Percentiles rank a stretch among this genome's conserved stretches.
Evolutionary conservation across 495 filamentous ascomycete species (phyloP).

Genomic region (Penicillium manginii): DNA sequence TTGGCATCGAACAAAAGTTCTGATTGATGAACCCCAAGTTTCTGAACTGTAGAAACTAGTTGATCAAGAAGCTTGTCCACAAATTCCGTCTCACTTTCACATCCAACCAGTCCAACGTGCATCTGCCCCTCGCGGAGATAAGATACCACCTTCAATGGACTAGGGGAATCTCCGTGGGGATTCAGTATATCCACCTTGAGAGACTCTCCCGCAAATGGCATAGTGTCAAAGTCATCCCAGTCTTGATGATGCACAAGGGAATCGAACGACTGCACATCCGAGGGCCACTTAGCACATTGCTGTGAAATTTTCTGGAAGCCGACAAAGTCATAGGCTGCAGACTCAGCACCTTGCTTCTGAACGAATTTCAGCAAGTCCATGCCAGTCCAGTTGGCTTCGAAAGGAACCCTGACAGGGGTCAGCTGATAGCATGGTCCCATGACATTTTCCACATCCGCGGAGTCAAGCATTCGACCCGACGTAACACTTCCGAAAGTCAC

Average conservation of each 20-base stretch:
- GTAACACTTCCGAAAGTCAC: slow-evolving; percentile 65
- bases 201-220: slow-evolving; percentile 40
- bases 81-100: slow-evolving; percentile 31
- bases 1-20: slow-evolving; percentile 17
- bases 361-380: slow-evolving; percentile 40
- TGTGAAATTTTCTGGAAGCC: slow-evolving; percentile 36
- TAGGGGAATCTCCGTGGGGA: slow-evolving; percentile 42
- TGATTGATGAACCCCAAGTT: slow-evolving; percentile 18
- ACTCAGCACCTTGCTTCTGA: slow-evolving; percentile 36
- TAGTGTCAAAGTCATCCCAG: slow-evolving; percentile 43
- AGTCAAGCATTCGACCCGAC: slow-evolving; percentile 51
- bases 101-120: slow-evolving; percentile 43
- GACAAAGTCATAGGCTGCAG: slow-evolving; percentile 34
- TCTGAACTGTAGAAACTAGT: slow-evolving; percentile 30
- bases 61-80: slow-evolving; percentile 33
- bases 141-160: slow-evolving; percentile 45
- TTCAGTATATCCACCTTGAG: slow-evolving; percentile 42
- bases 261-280: slow-evolving; percentile 24
- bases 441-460: slow-evolving; percentile 47
- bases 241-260: slow-evolving; percentile 44
- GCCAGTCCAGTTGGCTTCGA: slow-evolving; percentile 38
- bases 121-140: slow-evolving; percentile 34
- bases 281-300: slow-evolving; percentile 30
- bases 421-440: slow-evolving; percentile 49
- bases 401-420: slow-evolving; percentile 37